Base-by-base conservation (phyloP, 768 basidiomycete species). In the Dioszegia crocea region DNA sequence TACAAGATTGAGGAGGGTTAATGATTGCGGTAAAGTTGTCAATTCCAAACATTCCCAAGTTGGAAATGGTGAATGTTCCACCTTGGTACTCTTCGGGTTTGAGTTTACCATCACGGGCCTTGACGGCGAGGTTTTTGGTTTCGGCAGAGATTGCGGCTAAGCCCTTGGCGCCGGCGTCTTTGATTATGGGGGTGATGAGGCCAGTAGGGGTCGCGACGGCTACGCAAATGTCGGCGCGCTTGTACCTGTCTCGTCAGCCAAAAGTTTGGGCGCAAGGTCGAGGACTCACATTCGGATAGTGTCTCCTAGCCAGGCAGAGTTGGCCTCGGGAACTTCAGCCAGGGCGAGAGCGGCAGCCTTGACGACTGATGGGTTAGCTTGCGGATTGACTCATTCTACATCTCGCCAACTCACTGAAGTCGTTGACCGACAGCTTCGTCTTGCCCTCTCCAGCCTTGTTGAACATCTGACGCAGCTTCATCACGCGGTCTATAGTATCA, bases 21-120 rank as follows among this genome's bases (percentile, higher is more conserved):
- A 99, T 94, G 81, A 99, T 98, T 46, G 96, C 96, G 14, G 93
- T 97, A 79, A 99, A 99, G 56, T 86, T 84, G 60, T 77, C 70
- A 71, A 97, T 84, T 62, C 88, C 93, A 75, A 83, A 96, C 96
- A 99, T 99, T 79, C 96, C 96, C 56, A 99, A 83, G 81, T 99
- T 99, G 60, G 96, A 99, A 76, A 99, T 90, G 43, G 96, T 98
- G 81, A 99, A 98, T 12, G 93, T 89, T 48, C 96, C 96, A 55
- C 96, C 96, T 88, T 99, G 94, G 81, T 98, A 99, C 78, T 99
- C 94, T 55, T 87, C 81, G 24, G 94, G 96, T 74, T 87, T 83
- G 59, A 99, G 83, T 80, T 97, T 99, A 63, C 93, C 92, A 67
- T 98, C 96, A 49, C 94, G 86, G 29, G 96, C 96, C 79, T 91